Evolutionary conservation across 139 green algal species (phyloP), one percentile per base, ranked within the genome.

Genomic region (Spirogloea muscicola): DNA sequence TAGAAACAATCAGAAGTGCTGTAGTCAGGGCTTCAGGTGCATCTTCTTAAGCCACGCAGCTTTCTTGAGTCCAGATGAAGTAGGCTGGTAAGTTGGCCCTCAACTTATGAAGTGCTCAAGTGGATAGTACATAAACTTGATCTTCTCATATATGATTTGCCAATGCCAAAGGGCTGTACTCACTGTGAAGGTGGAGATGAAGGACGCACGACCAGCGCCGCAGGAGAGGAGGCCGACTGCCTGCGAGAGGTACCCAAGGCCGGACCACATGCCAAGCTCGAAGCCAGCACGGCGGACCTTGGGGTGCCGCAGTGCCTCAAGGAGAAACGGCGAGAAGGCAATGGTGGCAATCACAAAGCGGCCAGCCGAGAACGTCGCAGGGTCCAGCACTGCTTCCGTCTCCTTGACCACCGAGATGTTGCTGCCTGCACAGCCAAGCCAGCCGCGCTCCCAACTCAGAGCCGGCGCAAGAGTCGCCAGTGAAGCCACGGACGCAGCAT

Each of bases 181-280:
- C 31, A 95, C 90, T 10, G 90, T 95, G 74, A 95, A 91, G 0
- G 90, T 89, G 52, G 76, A 88, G 3, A 95, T 82, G 55, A 95
- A 91, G 37, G 74, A 87, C 13, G 84, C 89, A 21, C 87, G 63
- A 0, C 78, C 87, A 3, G 90, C 90, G 39, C 93, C 86, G 2
- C 88, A 90, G 49, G 83, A 82, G 1, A 86, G 44, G 10, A 95
- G 74, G 0, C 83, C 90, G 18, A 86, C 27, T 0, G 79, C 65
- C 67, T 95, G 90, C 41, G 71, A 89, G 39, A 73, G n/a, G 41
- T 76, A 82, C 4, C 18, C 74, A 16, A 65, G 7, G 49, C 38
- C 55, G 58, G 68, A 21, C 49, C 48, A 68, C 16, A 72, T 16
- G 29, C 74, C 74, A 16, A 82, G 59, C 74, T 82, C 74, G n/a